These are phyloP conservation scores for Scheffersomyces segobiensis DNA, from an alignment of 1,139 yeast species.

Conservation along the genomic window DNA sequence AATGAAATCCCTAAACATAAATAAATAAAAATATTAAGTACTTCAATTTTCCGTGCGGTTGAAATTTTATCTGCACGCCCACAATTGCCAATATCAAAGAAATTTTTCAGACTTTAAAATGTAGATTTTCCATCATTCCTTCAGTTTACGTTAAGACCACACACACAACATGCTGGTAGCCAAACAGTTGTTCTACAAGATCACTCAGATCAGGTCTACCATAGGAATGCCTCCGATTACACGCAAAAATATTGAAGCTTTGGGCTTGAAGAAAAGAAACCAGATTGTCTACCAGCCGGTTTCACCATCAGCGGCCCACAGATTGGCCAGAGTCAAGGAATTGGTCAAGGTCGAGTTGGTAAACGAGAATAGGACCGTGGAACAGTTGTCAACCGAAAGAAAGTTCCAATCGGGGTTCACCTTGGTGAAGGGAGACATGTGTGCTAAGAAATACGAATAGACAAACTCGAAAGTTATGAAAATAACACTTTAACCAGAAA, in stretches of 20 bases:
- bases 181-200: constrained; percentile 44
- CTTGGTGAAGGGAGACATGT: constrained; percentile 9
- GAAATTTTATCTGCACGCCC: background rate
- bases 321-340: constrained; percentile 81
- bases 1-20: background rate
- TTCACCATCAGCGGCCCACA: constrained; percentile 81
- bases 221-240: constrained; percentile 79
- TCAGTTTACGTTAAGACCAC: background rate
- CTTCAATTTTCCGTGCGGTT: background rate
- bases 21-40: too few relatives aligned
- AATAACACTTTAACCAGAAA: background rate
- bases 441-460: background rate
- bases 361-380: constrained; percentile 47
- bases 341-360: constrained; percentile 82
- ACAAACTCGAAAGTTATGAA: background rate
- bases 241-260: constrained; percentile 63
- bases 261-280: constrained; percentile 78
- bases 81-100: background rate
- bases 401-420: constrained; percentile 59
- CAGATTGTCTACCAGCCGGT: constrained; percentile 73
- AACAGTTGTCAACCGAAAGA: constrained; percentile 57
- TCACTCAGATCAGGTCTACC: constrained; percentile 77
- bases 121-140: background rate
- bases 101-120: background rate
- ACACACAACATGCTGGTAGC: constrained; percentile 14